Base-by-base conservation (phyloP, 495 filamentous ascomycete genomes). In the Endocarpon pusillum region DNA sequence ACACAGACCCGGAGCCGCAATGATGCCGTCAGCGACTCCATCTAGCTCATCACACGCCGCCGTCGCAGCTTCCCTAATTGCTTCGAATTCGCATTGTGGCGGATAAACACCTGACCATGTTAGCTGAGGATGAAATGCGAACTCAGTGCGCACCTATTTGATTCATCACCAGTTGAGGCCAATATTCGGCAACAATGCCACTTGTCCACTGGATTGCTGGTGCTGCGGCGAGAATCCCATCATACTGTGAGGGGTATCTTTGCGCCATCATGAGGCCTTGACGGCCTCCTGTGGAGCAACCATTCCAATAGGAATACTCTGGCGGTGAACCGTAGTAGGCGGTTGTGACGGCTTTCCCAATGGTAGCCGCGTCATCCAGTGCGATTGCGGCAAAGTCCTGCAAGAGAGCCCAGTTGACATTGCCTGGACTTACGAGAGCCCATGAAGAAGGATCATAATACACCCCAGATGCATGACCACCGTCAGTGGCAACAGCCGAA, bases 171-270 rank as follows among this genome's bases (percentile, higher is more conserved):
- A 30, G 12, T 23, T 39, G 26, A 15, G 42, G 24, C 46, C 49
- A 52, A 16, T 38, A 36, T 9, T 17, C 38, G 1, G 42, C 40
- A 1, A 39, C 24, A 14, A 47, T 37, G 6, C 66, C 47, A n/a
- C 54, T 57, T 4, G 54, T 52, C 36, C 51, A 56, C 32, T 54
- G 55, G 36, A 56, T 42, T 15, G 51, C 53, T 6, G 54, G 64
- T 10, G 69, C 58, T 1, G 59, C 65, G n/a, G 63, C 60, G 12
- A 78, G 42, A 10, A 72, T 69, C 12, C 76, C 76, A 49, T 81
- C 71, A 41, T 71, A 67, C 5, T 52, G 44, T 6, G 47, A 46
- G 0, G 63, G 62, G 36, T 52, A 64, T 29, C 49, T 43, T 36
- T 64, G 54, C 9, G 56, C 58, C n/a, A 49, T 39, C 43, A 57